Evolutionary conservation across 2,329 filamentous ascomycete species (phyloP), one percentile per base, ranked within the genome.

Genomic region (Keithomyces neogunnii): DNA sequence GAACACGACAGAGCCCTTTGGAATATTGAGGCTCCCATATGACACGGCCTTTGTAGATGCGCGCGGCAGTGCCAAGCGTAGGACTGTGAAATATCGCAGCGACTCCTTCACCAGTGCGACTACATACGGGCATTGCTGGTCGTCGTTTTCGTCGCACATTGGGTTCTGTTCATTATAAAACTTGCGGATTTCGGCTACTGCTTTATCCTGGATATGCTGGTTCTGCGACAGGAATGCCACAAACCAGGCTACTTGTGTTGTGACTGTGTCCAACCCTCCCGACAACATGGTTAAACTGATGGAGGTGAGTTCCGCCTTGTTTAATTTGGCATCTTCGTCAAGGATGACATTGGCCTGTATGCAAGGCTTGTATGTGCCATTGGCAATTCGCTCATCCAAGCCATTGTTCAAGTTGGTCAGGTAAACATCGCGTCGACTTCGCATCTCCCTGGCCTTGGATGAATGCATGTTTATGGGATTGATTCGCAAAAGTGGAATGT

Each of bases 201-300:
- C 83, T 59, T 78, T 82, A 5, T 78, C 69, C 57, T 86, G 83
- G 5, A 86, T 74, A 51, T 86, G 81, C 0, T 76, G 77, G 28
- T 80, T 72, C 45, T 80, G 74, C 0, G 81, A 74, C 3, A 86
- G 66, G 31, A 84, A 69, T 0, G 76, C 80, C 48, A 86, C 73
- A 58, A 79, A 82, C 82, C 82, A 86, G 4, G 81, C 78, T 1
- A 86, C 76, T 4, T 83, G 69, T 0, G 82, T 85, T 1, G 81
- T 84, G 36, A 86, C 75, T 0, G 84, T 86, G 55, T 86, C 83
- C 3, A 86, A 68, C 0, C 83, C 83, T 1, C 82, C 83, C 0
- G 80, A 82, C 4, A 86, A 68, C 83, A 87, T 86, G 1, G 82
- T 86, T 54, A 86, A 64, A 55, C 79, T 83, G 57, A 86, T 86